Evolutionary conservation across 2,329 filamentous ascomycete species (phyloP), one percentile per base, ranked within the genome.

Genomic region (Paraconiothyrium brasiliense): DNA sequence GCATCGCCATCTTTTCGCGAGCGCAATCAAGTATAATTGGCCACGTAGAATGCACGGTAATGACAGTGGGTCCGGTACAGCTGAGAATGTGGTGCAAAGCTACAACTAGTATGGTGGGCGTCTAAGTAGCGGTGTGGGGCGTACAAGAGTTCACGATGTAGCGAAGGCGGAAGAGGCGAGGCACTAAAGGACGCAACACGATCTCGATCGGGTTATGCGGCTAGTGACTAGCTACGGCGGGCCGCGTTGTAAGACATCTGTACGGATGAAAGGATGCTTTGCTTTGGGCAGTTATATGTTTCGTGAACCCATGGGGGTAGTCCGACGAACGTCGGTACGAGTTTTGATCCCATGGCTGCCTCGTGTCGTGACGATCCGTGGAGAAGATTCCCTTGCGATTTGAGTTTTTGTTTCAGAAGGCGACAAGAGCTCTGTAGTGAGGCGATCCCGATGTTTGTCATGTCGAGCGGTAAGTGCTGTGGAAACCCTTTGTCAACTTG

Each of bases 81-180:
- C 34, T 39, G 34, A 52, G 34, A 24, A 20, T 30, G 47, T 48
- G 14, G 24, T 32, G 32, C 30, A 30, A 35, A n/a, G 30, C 16
- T 30, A 32, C 27, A n/a, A 41, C 14, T 41, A n/a, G 16, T 14
- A 16, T 41, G 32, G n/a, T 9, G 44, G 37, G 57, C 50, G 58
- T 54, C 58, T 27, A 35, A 56, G n/a, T 56, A 44, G 58, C 50
- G 58, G 49, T 59, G 57, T 54, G 50, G 57, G 27, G 49, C 14
- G 51, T 44, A 44, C 58, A 7, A 30, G 43, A 50, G 49, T n/a
- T 55, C 22, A 35, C 32, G 10, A 41, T 30, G n/a, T 30, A 47
- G n/a, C 2, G 35, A 39, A 50, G 44, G 56, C 56, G 34, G 4
- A 44, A n/a, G 32, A 49, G 14, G 24, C 34, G 14, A 57, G 37